Evolutionary conservation across 1,284 basidiomycete genomes (phyloP).

Genomic region (Cryptococcus sp.): DNA sequence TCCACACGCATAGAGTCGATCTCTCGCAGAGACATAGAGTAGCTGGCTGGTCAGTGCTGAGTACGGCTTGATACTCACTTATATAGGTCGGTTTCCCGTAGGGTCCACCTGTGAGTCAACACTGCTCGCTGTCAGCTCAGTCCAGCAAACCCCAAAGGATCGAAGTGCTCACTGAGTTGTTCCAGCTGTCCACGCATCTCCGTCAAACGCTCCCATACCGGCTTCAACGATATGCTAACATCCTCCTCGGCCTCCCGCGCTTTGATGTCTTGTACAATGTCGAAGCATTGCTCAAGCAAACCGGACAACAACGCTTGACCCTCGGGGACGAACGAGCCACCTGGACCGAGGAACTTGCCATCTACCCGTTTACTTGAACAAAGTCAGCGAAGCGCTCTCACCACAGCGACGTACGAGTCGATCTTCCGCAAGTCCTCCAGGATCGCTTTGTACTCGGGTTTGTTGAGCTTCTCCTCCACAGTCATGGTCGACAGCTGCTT

Average conservation of each 20-base stretch:
- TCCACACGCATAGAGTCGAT: slow-evolving; percentile 96
- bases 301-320: slow-evolving; percentile 79
- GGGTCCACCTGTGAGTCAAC: slow-evolving; percentile 93
- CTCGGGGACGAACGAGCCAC: slow-evolving; percentile 78
- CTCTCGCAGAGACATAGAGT: slow-evolving; percentile 89
- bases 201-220: slow-evolving; percentile 89
- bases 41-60: slow-evolving; percentile 55
- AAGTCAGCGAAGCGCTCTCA: not conserved
- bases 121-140: slow-evolving; percentile 54
- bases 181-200: slow-evolving; percentile 66
- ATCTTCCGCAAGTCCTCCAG: slow-evolving; percentile 93
- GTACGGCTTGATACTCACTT: slow-evolving; percentile 57
- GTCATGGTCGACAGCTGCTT: slow-evolving; percentile 87
- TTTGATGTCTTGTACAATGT: slow-evolving; percentile 93
- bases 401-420: slow-evolving; percentile 71
- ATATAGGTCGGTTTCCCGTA: slow-evolving; percentile 94
- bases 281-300: slow-evolving; percentile 94
- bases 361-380: slow-evolving; percentile 79
- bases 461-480: slow-evolving; percentile 78
- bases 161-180: slow-evolving; percentile 40
- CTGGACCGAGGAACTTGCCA: slow-evolving; percentile 92
- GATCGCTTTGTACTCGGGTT: slow-evolving; percentile 84
- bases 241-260: slow-evolving; percentile 91
- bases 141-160: not conserved
- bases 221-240: slow-evolving; percentile 82